Evolutionary conservation across 2,329 filamentous ascomycete species (phyloP).

Genomic region (Chaetomium strumarium): DNA sequence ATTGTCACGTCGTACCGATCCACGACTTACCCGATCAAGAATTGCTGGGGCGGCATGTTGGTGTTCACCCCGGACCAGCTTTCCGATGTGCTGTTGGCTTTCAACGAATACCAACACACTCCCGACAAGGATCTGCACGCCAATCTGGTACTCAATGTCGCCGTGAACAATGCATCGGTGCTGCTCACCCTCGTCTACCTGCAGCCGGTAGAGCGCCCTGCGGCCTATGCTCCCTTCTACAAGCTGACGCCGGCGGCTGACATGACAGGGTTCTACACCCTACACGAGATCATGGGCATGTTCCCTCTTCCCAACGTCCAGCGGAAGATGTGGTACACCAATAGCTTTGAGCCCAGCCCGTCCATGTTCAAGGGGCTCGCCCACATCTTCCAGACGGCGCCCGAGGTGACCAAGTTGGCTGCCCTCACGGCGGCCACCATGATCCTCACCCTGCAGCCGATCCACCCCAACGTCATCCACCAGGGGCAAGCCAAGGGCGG

Average conservation of each 20-base stretch:
- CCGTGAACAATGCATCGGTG: constrained; percentile 1
- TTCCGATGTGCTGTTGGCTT: neutral
- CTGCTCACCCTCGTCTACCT: constrained; percentile 9
- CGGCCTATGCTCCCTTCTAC: constrained; percentile 2
- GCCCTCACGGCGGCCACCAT: neutral
- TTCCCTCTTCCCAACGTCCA: neutral
- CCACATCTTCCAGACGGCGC: neutral
- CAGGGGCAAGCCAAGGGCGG: neutral
- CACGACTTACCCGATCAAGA: neutral
- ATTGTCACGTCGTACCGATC: neutral
- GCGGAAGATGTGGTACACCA: constrained; percentile 3
- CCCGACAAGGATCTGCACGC: constrained; percentile 10
- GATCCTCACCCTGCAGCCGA: constrained; percentile 8
- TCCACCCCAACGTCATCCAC: neutral
- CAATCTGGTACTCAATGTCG: constrained; percentile 6
- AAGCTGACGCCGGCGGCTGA: neutral
- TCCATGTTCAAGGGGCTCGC: neutral
- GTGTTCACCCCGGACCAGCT: neutral
- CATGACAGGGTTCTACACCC: neutral
- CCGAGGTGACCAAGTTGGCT: neutral
- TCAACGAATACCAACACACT: constrained; percentile 2
- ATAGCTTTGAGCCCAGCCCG: neutral
- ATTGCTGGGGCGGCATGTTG: constrained; percentile 4
- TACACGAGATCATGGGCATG: constrained; percentile 2
- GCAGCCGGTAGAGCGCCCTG: constrained; percentile 1